These are phyloP conservation scores for Hygrophorus pudorinus DNA, from an alignment of 768 basidiomycete species.

Conservation along the genomic window DNA sequence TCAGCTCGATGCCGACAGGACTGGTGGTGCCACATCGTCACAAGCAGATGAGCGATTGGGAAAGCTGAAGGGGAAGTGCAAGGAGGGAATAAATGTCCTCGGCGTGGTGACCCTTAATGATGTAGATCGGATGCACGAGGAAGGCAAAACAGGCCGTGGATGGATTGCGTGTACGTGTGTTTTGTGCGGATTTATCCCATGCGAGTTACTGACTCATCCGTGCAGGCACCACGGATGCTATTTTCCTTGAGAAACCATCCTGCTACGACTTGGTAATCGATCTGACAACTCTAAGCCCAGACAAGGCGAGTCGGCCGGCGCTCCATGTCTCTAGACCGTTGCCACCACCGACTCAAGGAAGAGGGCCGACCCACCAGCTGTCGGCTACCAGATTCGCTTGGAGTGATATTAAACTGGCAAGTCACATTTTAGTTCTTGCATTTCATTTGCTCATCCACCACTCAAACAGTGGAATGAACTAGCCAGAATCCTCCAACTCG, in stretches of 20 bases:
- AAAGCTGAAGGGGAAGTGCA: conserved; percentile 28
- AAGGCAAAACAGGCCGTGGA: conserved; percentile 50
- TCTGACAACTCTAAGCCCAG: conserved; percentile 56
- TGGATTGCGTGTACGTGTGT: conserved; percentile 68
- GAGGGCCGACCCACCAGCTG: conserved; percentile 42
- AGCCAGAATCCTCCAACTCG: conserved; percentile 55
- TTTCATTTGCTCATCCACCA: conserved; percentile 2
- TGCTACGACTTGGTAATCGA: conserved; percentile 79
- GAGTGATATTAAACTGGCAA: conserved; percentile 71
- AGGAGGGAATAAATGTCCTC: conserved; percentile 53
- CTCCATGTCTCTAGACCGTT: conserved; percentile 51
- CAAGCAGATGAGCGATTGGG: conserved; percentile 7
- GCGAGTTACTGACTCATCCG: not conserved
- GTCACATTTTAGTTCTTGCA: conserved; percentile 13
- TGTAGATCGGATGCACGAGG: conserved; percentile 47
- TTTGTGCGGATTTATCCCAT: not conserved
- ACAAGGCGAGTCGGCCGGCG: conserved; percentile 52
- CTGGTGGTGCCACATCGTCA: conserved; percentile 14
- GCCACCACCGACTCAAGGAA: conserved; percentile 20
- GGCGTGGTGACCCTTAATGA: conserved; percentile 78
- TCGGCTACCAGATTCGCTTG: conserved; percentile 66
- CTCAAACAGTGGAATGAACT: conserved; percentile 65
- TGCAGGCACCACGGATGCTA: conserved; percentile 68
- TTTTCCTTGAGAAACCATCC: conserved; percentile 72
- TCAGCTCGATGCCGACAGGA: conserved; percentile 23